Conservation (phyloP, 2,329 filamentous ascomycete genomes). For the Didymosphaeria variabile region DNA sequence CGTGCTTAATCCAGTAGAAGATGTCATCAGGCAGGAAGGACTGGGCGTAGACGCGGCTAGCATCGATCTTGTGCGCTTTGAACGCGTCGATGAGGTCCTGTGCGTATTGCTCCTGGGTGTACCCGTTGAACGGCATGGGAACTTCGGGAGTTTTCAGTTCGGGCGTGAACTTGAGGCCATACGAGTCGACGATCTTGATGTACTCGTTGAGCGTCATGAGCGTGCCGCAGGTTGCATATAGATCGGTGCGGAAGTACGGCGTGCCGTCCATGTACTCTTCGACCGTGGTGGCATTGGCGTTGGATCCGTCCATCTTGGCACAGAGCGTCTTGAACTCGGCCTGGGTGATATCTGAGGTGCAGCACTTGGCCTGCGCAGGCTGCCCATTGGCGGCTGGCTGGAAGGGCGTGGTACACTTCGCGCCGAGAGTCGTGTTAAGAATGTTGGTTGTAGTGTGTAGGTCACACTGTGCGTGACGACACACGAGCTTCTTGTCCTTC, state of each 20-base stretch:
- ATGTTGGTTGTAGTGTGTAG: constrained; percentile 51
- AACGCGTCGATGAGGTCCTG: constrained; percentile 66
- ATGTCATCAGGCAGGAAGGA: constrained; percentile 72
- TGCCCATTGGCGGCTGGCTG: constrained; percentile 42
- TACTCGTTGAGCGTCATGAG: constrained; percentile 69
- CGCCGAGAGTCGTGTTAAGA: constrained; percentile 43
- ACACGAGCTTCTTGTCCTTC: constrained; percentile 49
- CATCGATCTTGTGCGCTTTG: constrained; percentile 47
- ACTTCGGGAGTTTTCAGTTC: constrained; percentile 70
- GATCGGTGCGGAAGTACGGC: constrained; percentile 69
- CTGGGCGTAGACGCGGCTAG: constrained; percentile 62
- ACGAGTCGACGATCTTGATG: constrained; percentile 68
- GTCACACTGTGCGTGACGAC: constrained; percentile 50
- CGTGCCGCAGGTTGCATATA: constrained; percentile 72
- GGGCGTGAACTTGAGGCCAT: constrained; percentile 60
- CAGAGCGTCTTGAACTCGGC: constrained; percentile 74
- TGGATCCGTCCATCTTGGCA: constrained; percentile 70
- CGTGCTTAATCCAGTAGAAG: constrained; percentile 71
- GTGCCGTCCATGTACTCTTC: constrained; percentile 67
- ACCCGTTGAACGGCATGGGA: constrained; percentile 74
- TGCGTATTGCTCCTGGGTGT: constrained; percentile 71
- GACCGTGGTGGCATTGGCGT: constrained; percentile 67
- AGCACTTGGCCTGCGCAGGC: constrained; percentile 70
- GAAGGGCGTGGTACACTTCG: constrained; percentile 50
- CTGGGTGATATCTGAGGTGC: constrained; percentile 75